Evolutionary conservation across 192 early-diverging fungal genomes (phyloP).

Genomic region (Rhizophagus sp.): DNA sequence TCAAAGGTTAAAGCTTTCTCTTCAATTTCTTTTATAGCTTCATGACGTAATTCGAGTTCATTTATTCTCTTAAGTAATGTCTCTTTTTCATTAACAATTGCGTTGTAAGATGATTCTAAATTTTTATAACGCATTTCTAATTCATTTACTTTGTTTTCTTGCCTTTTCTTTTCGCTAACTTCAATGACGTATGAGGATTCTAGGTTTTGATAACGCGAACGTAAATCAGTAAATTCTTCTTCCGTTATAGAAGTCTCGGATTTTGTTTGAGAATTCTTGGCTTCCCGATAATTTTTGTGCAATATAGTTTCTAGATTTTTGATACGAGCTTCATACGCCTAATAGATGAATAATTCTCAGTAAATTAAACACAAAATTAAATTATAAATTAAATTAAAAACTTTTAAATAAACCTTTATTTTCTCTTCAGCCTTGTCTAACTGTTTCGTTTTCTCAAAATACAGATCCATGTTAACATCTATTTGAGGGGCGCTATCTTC

Average conservation of each 20-base stretch:
- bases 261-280: not conserved
- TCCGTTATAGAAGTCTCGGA: not conserved
- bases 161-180: not conserved
- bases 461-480: constrained; percentile 9
- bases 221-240: not conserved
- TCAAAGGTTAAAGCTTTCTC: not conserved
- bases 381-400: not conserved
- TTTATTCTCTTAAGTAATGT: not conserved
- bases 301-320: constrained; percentile 42
- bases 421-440: constrained; percentile 32
- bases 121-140: constrained; percentile 4
- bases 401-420: constrained; percentile 27
- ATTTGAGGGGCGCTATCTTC: not conserved
- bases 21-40: not conserved
- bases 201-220: not conserved
- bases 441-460: constrained; percentile 22
- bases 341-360: not conserved
- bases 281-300: constrained; percentile 40
- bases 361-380: not conserved
- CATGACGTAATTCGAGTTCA: constrained; percentile 15
- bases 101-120: constrained; percentile 1
- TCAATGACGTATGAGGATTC: not conserved
- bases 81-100: not conserved
- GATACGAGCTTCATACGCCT: constrained; percentile 47
- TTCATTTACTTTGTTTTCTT: not conserved